phyloP scores from a whole-genome alignment of 495 filamentous ascomycete species.

The Daldinia decipiens region DNA sequence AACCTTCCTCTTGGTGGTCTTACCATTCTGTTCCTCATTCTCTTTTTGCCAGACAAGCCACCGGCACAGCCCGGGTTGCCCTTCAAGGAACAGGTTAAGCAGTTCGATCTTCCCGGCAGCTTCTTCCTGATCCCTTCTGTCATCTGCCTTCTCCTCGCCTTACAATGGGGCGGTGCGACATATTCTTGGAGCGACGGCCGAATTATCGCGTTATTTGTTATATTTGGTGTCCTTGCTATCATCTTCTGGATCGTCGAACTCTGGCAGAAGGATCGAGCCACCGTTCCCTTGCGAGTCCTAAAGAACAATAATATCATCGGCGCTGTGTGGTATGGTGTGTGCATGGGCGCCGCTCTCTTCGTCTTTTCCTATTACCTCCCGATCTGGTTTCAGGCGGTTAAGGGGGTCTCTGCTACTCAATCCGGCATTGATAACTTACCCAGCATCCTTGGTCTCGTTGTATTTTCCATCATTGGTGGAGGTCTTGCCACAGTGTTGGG shows the following conservation, averaged over 20 bases:
- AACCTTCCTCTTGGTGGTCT: slow-evolving; percentile 70
- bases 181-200: slow-evolving; percentile 74
- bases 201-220: slow-evolving; percentile 74
- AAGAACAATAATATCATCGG: slow-evolving; percentile 33
- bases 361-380: slow-evolving; percentile 79
- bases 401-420: slow-evolving; percentile 70
- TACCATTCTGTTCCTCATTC: slow-evolving; percentile 59
- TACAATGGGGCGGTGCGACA: slow-evolving; percentile 84
- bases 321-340: slow-evolving; percentile 29
- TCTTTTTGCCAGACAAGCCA: slow-evolving; percentile 57
- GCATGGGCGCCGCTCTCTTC: slow-evolving; percentile 50
- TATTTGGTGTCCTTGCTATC: slow-evolving; percentile 72
- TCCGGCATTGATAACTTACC: slow-evolving; percentile 86
- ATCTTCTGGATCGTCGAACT: slow-evolving; percentile 22
- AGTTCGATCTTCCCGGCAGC: slow-evolving; percentile 47
- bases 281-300: slow-evolving; percentile 21
- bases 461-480: slow-evolving; percentile 71
- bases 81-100: slow-evolving; percentile 52
- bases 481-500: slow-evolving; percentile 65
- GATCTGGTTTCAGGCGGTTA: slow-evolving; percentile 91
- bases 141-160: slow-evolving; percentile 73
- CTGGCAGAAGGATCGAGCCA: slow-evolving; percentile 27
- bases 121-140: slow-evolving; percentile 56
- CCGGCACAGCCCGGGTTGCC: slow-evolving; percentile 38
- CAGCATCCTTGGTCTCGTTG: slow-evolving; percentile 70